Evolutionary conservation across 139 green algal genomes (phyloP).

Genomic region (Chlorokybus atmophyticus): DNA sequence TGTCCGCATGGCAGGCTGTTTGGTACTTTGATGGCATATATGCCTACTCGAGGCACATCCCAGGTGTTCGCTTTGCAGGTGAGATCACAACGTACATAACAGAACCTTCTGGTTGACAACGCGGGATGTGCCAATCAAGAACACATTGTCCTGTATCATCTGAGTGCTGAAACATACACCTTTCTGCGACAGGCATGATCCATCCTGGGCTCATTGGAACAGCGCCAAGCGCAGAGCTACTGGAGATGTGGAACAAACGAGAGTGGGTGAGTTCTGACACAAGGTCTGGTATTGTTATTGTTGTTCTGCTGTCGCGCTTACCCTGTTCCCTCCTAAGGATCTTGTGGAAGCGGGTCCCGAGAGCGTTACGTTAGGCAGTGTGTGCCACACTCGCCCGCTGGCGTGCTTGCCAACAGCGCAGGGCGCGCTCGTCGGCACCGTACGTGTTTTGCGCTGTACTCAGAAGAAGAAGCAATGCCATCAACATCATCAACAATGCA

Average conservation of each 20-base stretch:
- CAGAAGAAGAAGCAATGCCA: too few species aligned
- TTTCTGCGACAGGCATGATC: too few species aligned
- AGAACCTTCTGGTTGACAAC: too few species aligned
- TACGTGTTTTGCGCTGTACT: slow-evolving; percentile 17
- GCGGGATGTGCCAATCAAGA: too few species aligned
- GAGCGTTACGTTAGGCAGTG: slow-evolving; percentile 4
- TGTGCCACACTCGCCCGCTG: slow-evolving; percentile 49
- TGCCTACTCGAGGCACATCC: slow-evolving; percentile 46
- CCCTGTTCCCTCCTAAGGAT: too few species aligned
- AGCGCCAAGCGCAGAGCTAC: slow-evolving; percentile 46
- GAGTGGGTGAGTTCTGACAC: too few species aligned
- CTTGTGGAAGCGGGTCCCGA: slow-evolving; percentile 37
- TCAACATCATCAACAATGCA: too few species aligned
- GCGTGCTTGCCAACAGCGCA: slow-evolving; percentile 42
- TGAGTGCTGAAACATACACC: too few species aligned
- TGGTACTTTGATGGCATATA: slow-evolving; percentile 66
- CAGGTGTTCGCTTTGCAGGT: slow-evolving; percentile 38
- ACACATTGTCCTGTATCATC: too few species aligned
- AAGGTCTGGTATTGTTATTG: too few species aligned
- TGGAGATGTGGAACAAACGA: slow-evolving; percentile 58
- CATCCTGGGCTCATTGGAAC: slow-evolving; percentile 46
- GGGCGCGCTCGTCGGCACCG: slow-evolving; percentile 38
- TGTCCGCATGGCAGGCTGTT: slow-evolving; percentile 35
- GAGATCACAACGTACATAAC: too few species aligned
- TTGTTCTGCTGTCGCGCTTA: too few species aligned